phyloP scores from a whole-genome alignment of 2,329 filamentous ascomycete species.

The Sclerotiophoma versabilis region DNA sequence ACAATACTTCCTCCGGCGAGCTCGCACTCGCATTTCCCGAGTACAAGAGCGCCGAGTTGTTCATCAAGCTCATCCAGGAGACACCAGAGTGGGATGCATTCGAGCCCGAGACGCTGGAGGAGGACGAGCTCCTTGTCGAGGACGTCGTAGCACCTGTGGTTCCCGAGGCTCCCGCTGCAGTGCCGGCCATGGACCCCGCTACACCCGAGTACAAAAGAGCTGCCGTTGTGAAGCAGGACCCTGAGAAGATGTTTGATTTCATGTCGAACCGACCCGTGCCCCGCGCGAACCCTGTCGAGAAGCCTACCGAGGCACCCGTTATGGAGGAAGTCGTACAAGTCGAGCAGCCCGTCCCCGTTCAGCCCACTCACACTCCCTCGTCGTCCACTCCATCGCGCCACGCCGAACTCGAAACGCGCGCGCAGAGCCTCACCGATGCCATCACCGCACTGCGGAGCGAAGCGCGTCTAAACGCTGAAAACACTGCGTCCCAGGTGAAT shows the following conservation, averaged over 20 bases:
- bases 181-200: conserved; percentile 37
- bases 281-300: conserved; percentile 30
- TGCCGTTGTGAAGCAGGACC: conserved; percentile 38
- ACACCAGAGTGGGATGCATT: conserved; percentile 26
- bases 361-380: conserved; percentile 10
- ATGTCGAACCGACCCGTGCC: conserved; percentile 47
- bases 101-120: conserved; percentile 8
- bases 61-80: conserved; percentile 34
- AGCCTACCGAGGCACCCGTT: conserved; percentile 47
- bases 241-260: conserved; percentile 45
- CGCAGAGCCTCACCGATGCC: conserved; percentile 22
- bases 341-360: conserved; percentile 8
- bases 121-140: conserved; percentile 31
- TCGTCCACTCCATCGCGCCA: conserved; percentile 14
- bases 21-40: conserved; percentile 33
- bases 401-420: conserved; percentile 24
- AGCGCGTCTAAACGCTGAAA: conserved; percentile 17
- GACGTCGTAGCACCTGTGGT: conserved; percentile 26
- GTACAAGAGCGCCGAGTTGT: conserved; percentile 24
- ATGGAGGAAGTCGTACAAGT: conserved; percentile 49
- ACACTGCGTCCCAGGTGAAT: conserved; percentile 11
- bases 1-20: conserved; percentile 26
- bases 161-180: conserved; percentile 12
- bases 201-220: conserved; percentile 35
- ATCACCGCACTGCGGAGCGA: conserved; percentile 24